Percentiles rank a stretch among this genome's conserved stretches.
These are phyloP conservation scores for Hevea brasiliensis DNA, from an alignment of 345 rosid species.

Conservation along the genomic window DNA sequence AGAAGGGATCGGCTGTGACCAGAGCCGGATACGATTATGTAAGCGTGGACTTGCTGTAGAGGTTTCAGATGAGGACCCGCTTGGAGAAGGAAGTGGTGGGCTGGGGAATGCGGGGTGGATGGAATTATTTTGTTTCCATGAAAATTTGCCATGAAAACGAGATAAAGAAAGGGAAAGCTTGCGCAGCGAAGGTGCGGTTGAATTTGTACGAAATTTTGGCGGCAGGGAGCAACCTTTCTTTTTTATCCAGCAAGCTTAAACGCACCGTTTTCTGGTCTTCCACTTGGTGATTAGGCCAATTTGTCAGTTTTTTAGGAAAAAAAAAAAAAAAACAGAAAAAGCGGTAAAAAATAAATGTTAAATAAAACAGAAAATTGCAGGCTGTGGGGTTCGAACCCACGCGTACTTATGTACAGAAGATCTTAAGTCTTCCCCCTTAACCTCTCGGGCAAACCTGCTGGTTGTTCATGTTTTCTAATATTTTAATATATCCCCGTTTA, in stretches of 20 bases:
- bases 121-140: slow-evolving; percentile 38
- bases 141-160: slow-evolving; percentile 31
- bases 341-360: too few relatives aligned
- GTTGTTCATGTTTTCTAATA: not conserved
- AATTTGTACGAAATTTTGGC: too few relatives aligned
- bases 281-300: too few relatives aligned
- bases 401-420: slow-evolving; percentile 92
- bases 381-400: slow-evolving; percentile 99
- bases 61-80: slow-evolving; percentile 68
- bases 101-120: slow-evolving; percentile 45
- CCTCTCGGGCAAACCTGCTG: slow-evolving; percentile 96
- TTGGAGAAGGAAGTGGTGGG: slow-evolving; percentile 48
- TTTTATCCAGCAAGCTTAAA: too few relatives aligned
- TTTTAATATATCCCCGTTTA: too few relatives aligned
- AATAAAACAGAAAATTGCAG: slow-evolving; percentile 50
- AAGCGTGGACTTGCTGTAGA: slow-evolving; percentile 67
- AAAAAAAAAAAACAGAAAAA: too few relatives aligned
- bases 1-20: slow-evolving; percentile 61
- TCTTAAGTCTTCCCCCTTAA: slow-evolving; percentile 97
- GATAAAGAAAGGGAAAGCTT: not conserved
- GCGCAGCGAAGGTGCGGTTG: too few relatives aligned
- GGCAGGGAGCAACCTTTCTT: too few relatives aligned
- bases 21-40: slow-evolving; percentile 52
- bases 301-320: too few relatives aligned
- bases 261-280: too few relatives aligned